Evolutionary conservation across 148 eudicot genomes (phyloP), one percentile per base, ranked within the genome.

Genomic region (Fagopyrum homotropicum): DNA sequence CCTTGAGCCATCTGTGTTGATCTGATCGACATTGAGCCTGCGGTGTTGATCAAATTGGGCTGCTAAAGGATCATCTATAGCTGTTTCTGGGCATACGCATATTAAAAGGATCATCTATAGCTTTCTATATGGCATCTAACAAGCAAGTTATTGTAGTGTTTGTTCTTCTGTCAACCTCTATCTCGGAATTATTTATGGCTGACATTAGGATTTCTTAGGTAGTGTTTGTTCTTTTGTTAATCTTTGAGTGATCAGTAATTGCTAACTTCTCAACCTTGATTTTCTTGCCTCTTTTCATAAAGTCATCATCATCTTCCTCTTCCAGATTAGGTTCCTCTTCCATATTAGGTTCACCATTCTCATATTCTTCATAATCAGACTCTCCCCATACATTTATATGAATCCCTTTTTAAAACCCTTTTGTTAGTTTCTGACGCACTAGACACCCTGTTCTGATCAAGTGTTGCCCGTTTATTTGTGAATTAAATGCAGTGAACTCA

Each of bases 291-390:
- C 26, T 22, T 22, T 22, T 22, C 26, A 22, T 22, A 75, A 91
- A 89, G 59, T 91, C 97, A 48, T 87, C 97, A 83, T 91, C 97
- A 78, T 89, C 91, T 85, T 91, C 97, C 55, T 89, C 93, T 75
- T 89, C 97, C 73, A 70, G 15, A 49, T 87, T 82, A 71, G 77
- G 26, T 22, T 22, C 26, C 26, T 22, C 26, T 22, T 22, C 26
- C 26, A 22, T 22, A 22, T 22, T 22, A 22, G 26, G 77, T 75
- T 86, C 91, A 0, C 81, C 88, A 26, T 89, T 79, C 57, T 82
- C 92, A 52, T 43, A 10, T 45, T 83, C 91, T 57, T 72, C 86
- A 73, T 83, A 86, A 66, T 89, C 97, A 29, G 85, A 78, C 56
- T 87, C 97, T 85, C 59, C 97, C 97, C 79, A 89, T 80, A 45